Conservation (phyloP, 345 rosid species). For the Euphorbia pulcherrima region DNA sequence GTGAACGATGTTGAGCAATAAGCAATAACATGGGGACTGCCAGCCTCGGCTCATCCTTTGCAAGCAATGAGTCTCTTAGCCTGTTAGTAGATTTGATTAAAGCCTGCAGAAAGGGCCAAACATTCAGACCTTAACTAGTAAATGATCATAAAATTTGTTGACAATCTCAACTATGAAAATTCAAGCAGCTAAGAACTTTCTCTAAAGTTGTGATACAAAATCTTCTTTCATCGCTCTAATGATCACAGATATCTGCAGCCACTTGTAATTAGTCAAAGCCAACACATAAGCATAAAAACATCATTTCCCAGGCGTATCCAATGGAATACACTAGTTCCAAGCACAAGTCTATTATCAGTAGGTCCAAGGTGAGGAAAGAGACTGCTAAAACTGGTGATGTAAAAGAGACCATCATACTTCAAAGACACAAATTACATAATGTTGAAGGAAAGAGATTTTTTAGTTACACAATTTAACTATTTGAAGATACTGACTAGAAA, state of each 20-base stretch:
- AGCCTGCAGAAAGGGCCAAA: conserved; percentile 50
- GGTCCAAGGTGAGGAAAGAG: not conserved
- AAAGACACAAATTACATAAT: not conserved
- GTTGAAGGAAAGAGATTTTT: not conserved
- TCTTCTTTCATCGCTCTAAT: not conserved
- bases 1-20: conserved; percentile 90
- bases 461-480: not conserved
- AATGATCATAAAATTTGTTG: not conserved
- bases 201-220: not conserved
- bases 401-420: not conserved
- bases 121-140: not conserved
- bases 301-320: too few species aligned
- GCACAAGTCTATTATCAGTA: not conserved
- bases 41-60: conserved; percentile 90
- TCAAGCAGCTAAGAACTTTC: not conserved
- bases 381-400: not conserved
- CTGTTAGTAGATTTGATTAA: conserved; percentile 87
- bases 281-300: not conserved
- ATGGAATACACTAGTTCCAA: not conserved
- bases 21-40: conserved; percentile 88
- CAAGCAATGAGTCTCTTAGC: conserved; percentile 83
- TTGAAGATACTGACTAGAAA: not conserved
- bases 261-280: not conserved
- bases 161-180: not conserved
- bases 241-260: not conserved